A percentile compares a stretch with the other conserved stretches of the same genome.
phyloP scores from a whole-genome alignment of 2,329 filamentous ascomycete genomes.

The Pseudogymnoascus sp. region DNA sequence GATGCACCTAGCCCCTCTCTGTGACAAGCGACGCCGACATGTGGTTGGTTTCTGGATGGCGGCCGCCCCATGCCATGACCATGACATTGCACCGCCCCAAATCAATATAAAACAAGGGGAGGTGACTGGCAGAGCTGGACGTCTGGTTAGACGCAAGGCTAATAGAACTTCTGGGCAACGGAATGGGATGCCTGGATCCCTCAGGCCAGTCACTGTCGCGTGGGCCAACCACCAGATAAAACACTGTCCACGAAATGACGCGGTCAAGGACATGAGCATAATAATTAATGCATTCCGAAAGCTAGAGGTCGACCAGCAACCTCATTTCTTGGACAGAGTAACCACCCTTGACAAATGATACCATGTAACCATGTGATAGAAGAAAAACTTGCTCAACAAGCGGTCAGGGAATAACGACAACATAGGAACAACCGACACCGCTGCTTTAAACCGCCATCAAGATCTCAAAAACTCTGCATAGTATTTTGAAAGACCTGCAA shows the following conservation, averaged over 20 bases:
- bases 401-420: neutral
- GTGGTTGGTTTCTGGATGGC: neutral
- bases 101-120: neutral
- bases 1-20: neutral
- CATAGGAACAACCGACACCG: neutral
- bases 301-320: neutral
- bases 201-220: neutral
- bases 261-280: neutral
- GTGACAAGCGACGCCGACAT: neutral
- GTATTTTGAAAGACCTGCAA: neutral
- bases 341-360: neutral
- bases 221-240: neutral
- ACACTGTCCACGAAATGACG: neutral
- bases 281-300: neutral
- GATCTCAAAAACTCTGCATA: neutral
- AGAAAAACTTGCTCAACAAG: neutral
- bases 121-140: slow-evolving; percentile 5
- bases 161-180: neutral
- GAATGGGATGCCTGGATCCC: neutral
- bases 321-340: neutral
- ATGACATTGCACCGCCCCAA: neutral
- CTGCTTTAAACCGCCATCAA: neutral
- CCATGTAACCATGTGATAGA: neutral
- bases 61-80: neutral
- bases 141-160: neutral